phyloP scores from a whole-genome alignment of 306 rosid genomes.

The Carpinus viminea region DNA sequence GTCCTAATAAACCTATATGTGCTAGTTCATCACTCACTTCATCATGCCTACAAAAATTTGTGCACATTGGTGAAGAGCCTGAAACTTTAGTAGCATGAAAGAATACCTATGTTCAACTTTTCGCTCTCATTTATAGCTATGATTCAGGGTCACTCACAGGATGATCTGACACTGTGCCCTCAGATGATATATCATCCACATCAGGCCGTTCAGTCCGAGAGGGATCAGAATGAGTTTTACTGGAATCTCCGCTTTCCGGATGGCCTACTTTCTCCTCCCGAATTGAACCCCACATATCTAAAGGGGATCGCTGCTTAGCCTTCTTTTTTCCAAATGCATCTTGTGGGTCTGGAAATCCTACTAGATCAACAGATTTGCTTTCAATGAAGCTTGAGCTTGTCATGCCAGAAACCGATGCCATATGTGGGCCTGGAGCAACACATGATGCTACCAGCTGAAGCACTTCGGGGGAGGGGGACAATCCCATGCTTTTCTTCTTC shows the following conservation, averaged over 20 bases:
- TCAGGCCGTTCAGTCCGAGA: slow-evolving; percentile 54
- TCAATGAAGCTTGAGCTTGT: slow-evolving; percentile 51
- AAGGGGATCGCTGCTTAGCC: slow-evolving; percentile 42
- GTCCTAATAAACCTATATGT: slow-evolving; percentile 53
- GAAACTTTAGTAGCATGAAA: slow-evolving; percentile 47
- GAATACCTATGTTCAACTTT: slow-evolving; percentile 53
- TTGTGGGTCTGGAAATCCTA: slow-evolving; percentile 51
- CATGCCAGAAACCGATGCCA: slow-evolving; percentile 46
- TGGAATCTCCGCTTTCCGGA: slow-evolving; percentile 72
- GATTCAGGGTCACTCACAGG: slow-evolving; percentile 66
- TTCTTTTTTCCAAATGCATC: slow-evolving; percentile 35
- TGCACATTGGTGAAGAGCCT: slow-evolving; percentile 62
- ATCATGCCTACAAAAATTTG: slow-evolving; percentile 84
- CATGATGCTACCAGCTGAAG: slow-evolving; percentile 88
- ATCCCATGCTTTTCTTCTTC: slow-evolving; percentile 48
- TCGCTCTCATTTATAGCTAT: slow-evolving; percentile 40
- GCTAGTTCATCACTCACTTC: slow-evolving; percentile 59
- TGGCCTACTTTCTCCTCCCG: slow-evolving; percentile 36
- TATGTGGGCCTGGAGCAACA: slow-evolving; percentile 57
- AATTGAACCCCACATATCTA: slow-evolving; percentile 33
- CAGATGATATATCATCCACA: slow-evolving; percentile 72
- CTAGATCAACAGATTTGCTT: slow-evolving; percentile 49
- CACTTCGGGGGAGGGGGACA: slow-evolving; percentile 92
- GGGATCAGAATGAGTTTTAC: slow-evolving; percentile 89
- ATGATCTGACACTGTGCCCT: slow-evolving; percentile 93